phyloP scores from a whole-genome alignment of 768 basidiomycete species.

The Boletellus ananas region DNA sequence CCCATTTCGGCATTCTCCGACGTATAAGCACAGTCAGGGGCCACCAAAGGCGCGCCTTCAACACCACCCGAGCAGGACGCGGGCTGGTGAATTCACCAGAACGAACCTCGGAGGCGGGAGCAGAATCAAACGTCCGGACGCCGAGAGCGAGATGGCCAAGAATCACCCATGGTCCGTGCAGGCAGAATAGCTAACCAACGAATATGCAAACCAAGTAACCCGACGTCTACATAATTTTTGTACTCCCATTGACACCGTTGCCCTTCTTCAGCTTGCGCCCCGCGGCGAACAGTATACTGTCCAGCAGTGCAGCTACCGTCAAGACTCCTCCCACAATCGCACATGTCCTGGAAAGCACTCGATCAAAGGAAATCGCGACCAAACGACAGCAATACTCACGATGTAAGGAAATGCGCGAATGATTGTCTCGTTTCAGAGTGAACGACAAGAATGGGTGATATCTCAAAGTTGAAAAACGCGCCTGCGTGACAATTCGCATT shows the following conservation, averaged over 20 bases:
- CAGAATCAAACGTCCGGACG: slow-evolving; percentile 16
- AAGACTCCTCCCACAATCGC: slow-evolving; percentile 97
- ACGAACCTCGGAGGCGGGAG: too few species aligned
- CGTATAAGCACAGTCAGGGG: slow-evolving; percentile 1
- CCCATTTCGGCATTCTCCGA: slow-evolving; percentile 25
- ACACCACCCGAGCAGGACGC: too few species aligned
- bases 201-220: slow-evolving; percentile 7
- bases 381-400: slow-evolving; percentile 51
- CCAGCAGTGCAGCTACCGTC: slow-evolving; percentile 87
- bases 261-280: slow-evolving; percentile 69
- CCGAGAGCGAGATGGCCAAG: slow-evolving; percentile 15
- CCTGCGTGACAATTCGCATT: slow-evolving; percentile 36
- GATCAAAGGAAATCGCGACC: background rate
- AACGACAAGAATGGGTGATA: slow-evolving; percentile 92
- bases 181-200: slow-evolving; percentile 16
- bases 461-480: slow-evolving; percentile 92
- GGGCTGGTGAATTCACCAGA: too few species aligned
- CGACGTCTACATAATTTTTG: slow-evolving; percentile 31
- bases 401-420: slow-evolving; percentile 97
- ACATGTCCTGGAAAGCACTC: slow-evolving; percentile 61
- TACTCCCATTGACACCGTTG: slow-evolving; percentile 25
- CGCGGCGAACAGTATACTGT: slow-evolving; percentile 83
- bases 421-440: slow-evolving; percentile 90
- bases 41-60: too few species aligned
- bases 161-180: slow-evolving; percentile 4